These are phyloP conservation scores for Phyllachora maydis DNA, from an alignment of 2,329 filamentous ascomycete species.

Conservation along the genomic window DNA sequence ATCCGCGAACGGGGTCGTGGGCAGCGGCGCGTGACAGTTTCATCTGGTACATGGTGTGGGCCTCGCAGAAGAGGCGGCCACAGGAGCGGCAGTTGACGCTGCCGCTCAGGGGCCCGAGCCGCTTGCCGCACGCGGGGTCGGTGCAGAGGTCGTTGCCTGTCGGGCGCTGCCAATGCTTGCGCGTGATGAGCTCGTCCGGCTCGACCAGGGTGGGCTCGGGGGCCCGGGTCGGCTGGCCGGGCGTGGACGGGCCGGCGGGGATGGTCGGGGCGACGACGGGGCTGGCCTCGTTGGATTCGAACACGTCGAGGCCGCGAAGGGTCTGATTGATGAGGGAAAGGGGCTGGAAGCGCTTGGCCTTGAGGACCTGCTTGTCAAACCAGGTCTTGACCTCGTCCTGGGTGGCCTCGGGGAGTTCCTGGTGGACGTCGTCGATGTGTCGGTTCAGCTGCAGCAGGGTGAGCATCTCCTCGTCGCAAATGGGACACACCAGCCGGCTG, in stretches of 20 bases:
- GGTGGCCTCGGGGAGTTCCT: conserved; percentile 70
- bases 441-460: conserved; percentile 82
- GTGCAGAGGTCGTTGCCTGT: conserved; percentile 62
- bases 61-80: conserved; percentile 84
- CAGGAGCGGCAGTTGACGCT: conserved; percentile 88
- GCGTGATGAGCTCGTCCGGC: conserved; percentile 76
- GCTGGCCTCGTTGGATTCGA: conserved; percentile 67
- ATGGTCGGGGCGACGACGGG: conserved; percentile 14
- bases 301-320: conserved; percentile 76
- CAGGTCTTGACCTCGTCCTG: conserved; percentile 93
- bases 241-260: too few relatives aligned
- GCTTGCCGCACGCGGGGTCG: conserved; percentile 68
- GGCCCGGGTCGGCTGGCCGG: conserved; percentile 18
- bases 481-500: conserved; percentile 78
- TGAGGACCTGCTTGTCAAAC: conserved; percentile 88
- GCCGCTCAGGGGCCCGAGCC: conserved; percentile 58
- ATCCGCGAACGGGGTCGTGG: conserved; percentile 74
- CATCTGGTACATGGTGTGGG: conserved; percentile 99
- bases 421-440: conserved; percentile 70
- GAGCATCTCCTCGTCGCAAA: conserved; percentile 97
- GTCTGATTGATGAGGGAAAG: conserved; percentile 86
- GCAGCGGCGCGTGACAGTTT: conserved; percentile 76
- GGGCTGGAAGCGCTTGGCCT: conserved; percentile 83
- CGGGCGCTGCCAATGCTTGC: conserved; percentile 71
- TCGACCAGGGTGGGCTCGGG: conserved; percentile 30